phyloP scores from a whole-genome alignment of 2,329 filamentous ascomycete species.

The Fusarium anguioides region DNA sequence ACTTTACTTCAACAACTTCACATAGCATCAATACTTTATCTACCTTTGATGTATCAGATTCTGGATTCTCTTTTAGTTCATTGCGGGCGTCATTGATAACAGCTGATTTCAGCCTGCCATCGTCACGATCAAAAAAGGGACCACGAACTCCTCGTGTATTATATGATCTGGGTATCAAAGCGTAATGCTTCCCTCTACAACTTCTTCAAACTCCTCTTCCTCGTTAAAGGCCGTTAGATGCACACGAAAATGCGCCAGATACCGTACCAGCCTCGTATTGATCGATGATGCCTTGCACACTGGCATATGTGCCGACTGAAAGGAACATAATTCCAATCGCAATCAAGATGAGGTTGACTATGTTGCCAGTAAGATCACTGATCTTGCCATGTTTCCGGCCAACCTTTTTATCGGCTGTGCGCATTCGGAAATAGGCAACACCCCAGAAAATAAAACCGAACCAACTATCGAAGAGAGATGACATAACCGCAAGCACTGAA shows the following conservation, averaged over 20 bases:
- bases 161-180: conserved; percentile 18
- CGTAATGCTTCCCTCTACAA: conserved; percentile 1
- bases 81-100: neutral
- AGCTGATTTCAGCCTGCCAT: neutral
- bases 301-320: conserved; percentile 82
- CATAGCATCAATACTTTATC: neutral
- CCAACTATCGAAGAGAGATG: conserved; percentile 91
- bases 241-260: conserved; percentile 79
- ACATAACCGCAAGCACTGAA: conserved; percentile 76
- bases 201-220: neutral
- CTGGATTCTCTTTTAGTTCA: neutral
- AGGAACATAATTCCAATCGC: conserved; percentile 83
- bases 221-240: conserved; percentile 69
- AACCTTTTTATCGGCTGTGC: conserved; percentile 68
- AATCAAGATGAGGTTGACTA: conserved; percentile 79
- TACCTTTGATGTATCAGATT: neutral
- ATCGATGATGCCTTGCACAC: conserved; percentile 78
- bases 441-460: conserved; percentile 98
- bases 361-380: conserved; percentile 64
- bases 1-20: neutral
- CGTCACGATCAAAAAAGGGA: neutral
- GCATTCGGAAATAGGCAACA: conserved; percentile 82
- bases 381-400: conserved; percentile 63
- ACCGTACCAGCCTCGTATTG: conserved; percentile 74
- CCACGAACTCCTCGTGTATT: conserved; percentile 1